Evolutionary conservation across 2,329 filamentous ascomycete species (phyloP), one percentile per base, ranked within the genome.

Genomic region (Samsoniella hepiali): DNA sequence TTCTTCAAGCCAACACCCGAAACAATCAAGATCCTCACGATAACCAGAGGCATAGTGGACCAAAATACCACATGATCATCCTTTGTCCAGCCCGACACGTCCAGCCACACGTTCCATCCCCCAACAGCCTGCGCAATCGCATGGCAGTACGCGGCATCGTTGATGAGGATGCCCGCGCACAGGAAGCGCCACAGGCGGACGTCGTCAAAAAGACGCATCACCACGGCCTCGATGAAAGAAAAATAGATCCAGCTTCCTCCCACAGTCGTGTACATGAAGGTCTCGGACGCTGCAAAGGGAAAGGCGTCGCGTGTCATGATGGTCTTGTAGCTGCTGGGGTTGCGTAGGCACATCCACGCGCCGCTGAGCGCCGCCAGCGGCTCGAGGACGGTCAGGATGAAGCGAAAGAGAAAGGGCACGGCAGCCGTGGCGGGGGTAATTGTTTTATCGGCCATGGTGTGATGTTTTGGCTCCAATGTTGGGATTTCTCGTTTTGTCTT

Each of bases 91-190:
- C 61, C 63, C 2, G 58, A 32, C 9, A 73, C 36, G 10, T 64
- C 61, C 4, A 60, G 7, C 69, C 70, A 76, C 1, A 45, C 27
- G 0, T 47, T 63, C 74, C 73, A 75, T 10, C 75, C 74, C 3
- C 75, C 75, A 3, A 76, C 69, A 3, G 71, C 75, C 65, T 76
- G 71, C 32, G 72, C 73, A 1, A 67, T 67, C 42, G 72, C 69
- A 54, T 73, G 70, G 27, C 66, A 68, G 58, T 70, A 74, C 3
- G 67, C 67, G 2, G 64, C 63, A 65, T 77, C 75, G 63, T 73
- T 75, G n/a, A 76, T 65, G 36, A 77, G 68, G 73, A 76, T 76
- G 11, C 73, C 74, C 22, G 65, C 65, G 63, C 72, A 76, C 57
- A 77, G 62, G 44, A 74, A 49, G 31, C 72, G 68, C 76, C 76